Evolutionary conservation across 2,329 filamentous ascomycete species (phyloP), one percentile per base, ranked within the genome.

Genomic region (Talaromyces sp.): DNA sequence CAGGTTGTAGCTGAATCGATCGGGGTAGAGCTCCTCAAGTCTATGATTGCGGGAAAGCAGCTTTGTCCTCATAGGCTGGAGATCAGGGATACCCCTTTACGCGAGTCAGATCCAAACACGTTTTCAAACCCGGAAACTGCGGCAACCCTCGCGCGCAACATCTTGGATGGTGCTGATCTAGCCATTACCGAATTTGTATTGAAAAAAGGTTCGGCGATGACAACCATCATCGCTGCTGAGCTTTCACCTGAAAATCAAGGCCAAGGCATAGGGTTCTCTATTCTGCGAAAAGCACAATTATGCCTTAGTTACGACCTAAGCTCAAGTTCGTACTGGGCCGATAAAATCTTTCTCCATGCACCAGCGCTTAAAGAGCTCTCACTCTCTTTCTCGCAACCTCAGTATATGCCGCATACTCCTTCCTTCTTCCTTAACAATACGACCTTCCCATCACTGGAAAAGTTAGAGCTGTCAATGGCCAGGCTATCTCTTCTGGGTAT

Each of bases 331-430:
- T 59, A 24, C 37, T 59, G n/a, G 37, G 56, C 56, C 19, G 22
- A 59, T 19, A 10, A 59, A 14, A 24, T 59, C 56, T 37, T 59
- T 37, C 56, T 59, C 37, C 56, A 45, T 59, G 56, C 56, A 59
- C 37, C 56, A 59, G 37, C 11, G 37, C 56, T 59, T 59, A 59
- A 59, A 59, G 56, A 59, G 37, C 56, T 59, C 37, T 45, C 56
- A 59, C 56, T 59, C 56, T 45, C 37, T 39, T 59, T 59, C 35
- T 59, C 37, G 22, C 37, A 31, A 13, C 37, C 56, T 45, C 10
- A 1, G 31, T 1, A 31, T 13, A 45, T 59, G 56, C 1, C 2
- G 37, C 22, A 45, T 59, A 45, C 56, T 59, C 35, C 56, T 59
- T 16, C 22, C 16, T 43, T 43, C 41, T n/a, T 43, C 41, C 41